Conservation (phyloP, 208 protist genomes). For the Wallacemonas sp. region DNA sequence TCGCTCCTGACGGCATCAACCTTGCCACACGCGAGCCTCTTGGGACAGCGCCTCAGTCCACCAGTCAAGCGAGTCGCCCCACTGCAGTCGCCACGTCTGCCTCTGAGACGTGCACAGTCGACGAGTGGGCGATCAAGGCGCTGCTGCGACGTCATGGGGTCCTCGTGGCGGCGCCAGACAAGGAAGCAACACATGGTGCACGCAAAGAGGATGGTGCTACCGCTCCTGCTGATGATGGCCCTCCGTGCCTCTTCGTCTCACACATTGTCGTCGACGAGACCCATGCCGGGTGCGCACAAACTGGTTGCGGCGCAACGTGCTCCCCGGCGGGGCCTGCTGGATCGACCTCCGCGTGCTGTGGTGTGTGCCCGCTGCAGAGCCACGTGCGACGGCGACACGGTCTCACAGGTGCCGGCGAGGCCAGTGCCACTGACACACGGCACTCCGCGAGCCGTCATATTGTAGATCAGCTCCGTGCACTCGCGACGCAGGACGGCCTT, state of each 20-base stretch:
- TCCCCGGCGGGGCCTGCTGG: neutral
- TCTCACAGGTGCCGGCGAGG: neutral
- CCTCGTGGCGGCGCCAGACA: neutral
- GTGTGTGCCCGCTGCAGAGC: conserved; percentile 5
- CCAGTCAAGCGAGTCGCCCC: neutral
- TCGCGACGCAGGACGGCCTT: neutral
- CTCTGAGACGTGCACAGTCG: neutral
- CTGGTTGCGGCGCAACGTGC: too few relatives aligned
- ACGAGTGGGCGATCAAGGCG: conserved; percentile 3
- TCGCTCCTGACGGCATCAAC: neutral
- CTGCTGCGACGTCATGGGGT: neutral
- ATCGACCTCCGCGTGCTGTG: neutral
- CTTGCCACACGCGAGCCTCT: neutral
- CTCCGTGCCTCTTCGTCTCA: neutral
- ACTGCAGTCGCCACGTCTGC: too few relatives aligned
- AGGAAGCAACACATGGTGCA: neutral
- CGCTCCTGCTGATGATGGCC: too few relatives aligned
- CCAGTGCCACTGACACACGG: neutral
- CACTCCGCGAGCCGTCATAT: neutral
- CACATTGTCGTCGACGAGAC: neutral
- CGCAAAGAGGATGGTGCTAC: too few relatives aligned
- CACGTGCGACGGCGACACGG: neutral
- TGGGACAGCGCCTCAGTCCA: neutral
- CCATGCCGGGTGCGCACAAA: neutral
- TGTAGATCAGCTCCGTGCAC: neutral